Conservation (phyloP, 1,284 basidiomycete genomes). For the Thelephora terrestris region DNA sequence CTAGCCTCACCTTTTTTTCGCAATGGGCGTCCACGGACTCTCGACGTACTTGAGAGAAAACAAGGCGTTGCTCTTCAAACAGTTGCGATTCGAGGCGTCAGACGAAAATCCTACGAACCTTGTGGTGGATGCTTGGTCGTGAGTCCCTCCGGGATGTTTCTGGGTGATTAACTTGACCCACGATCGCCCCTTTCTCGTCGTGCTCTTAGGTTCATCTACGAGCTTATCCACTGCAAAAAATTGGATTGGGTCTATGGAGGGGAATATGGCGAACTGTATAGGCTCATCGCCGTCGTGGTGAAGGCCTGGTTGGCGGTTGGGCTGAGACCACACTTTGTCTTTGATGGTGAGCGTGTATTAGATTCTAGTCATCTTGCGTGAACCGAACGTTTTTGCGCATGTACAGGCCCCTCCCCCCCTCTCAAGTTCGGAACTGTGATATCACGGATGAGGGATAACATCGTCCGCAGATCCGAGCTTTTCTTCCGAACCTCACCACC, state of each 20-base stretch:
- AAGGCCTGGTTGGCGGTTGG: conserved; percentile 67
- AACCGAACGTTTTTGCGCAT: neutral
- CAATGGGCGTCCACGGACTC: conserved; percentile 77
- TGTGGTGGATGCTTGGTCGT: conserved; percentile 87
- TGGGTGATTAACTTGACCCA: conserved; percentile 5
- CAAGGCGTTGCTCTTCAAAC: conserved; percentile 46
- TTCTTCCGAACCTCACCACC: conserved; percentile 76
- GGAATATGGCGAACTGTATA: conserved; percentile 58
- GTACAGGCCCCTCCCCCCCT: conserved; percentile 56
- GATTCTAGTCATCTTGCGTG: neutral
- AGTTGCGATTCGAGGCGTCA: conserved; percentile 26
- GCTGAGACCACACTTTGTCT: conserved; percentile 75
- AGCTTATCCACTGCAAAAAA: conserved; percentile 49
- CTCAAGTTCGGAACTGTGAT: conserved; percentile 68
- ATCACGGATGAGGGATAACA: conserved; percentile 46
- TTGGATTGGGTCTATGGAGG: conserved; percentile 83
- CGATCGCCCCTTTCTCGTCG: conserved; percentile 2
- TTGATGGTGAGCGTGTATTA: conserved; percentile 65
- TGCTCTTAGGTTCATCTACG: conserved; percentile 63
- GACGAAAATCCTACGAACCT: conserved; percentile 26
- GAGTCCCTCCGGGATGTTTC: conserved; percentile 29
- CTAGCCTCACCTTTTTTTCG: conserved; percentile 4
- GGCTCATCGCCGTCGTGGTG: conserved; percentile 43
- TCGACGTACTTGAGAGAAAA: conserved; percentile 74
- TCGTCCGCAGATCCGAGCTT: conserved; percentile 55